Base-by-base conservation (phyloP, 495 filamentous ascomycete species). In the Aspergillus nidulans region DNA sequence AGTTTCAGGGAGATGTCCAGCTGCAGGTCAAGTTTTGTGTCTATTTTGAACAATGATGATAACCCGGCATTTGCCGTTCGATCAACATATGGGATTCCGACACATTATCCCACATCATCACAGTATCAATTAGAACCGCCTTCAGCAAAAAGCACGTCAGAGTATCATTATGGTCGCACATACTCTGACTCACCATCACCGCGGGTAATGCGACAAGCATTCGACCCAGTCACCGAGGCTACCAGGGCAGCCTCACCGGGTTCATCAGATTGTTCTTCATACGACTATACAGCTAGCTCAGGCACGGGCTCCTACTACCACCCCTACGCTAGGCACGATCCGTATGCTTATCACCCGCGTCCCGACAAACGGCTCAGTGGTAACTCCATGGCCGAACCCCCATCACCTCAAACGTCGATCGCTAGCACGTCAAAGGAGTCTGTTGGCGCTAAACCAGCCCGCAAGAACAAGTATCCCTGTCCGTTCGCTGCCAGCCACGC, bases 401-500 rank as follows among this genome's bases (percentile, higher is more conserved):
- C 65, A 16, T 64, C 61, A 6, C 63, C 61, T 20, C 69, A 59
- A 45, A 49, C 59, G 19, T 62, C 64, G 47, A 62, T 62, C 48
- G 52, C 59, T 38, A 60, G 57, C 42, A 59, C 57, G 16, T 51
- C 62, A 10, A 62, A 58, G 28, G 58, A 58, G 42, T 53, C 51
- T 16, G 52, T 64, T 30, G 50, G 54, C 2, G 21, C 58, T 16
- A 62, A 63, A 49, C 41, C 52, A 39, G 57, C 36, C 16, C 59
- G 67, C 25, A 81, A 80, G 62, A 81, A 80, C 62, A 81, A 80
- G 61, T 81, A 80, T 53, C 77, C 78, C 3, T 81, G 78, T 39
- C 78, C 78, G 1, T 80, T 80, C 61, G 79, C 82, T 26, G 78
- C 84, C 24, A 79, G 76, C 16, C 86, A 87, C 63, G 77, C 81